Evolutionary conservation across 2,329 filamentous ascomycete genomes (phyloP).

Genomic region (Colletotrichum brevisporum): DNA sequence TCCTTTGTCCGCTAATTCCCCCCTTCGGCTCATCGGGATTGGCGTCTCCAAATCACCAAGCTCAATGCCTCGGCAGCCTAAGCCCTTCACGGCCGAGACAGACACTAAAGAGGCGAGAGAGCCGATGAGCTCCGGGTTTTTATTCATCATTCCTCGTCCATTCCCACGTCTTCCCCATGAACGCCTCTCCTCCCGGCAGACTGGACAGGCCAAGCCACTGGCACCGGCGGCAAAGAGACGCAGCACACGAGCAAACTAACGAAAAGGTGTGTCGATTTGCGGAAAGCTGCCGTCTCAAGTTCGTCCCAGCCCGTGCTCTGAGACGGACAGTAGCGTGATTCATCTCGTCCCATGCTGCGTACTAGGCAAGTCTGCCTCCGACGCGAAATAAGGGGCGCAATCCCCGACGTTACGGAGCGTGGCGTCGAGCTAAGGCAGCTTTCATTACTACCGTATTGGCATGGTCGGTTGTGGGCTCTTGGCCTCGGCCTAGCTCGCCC

Average conservation of each 20-base stretch:
- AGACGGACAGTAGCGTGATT: too few relatives aligned
- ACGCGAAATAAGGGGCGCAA: neutral
- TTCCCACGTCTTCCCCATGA: too few relatives aligned
- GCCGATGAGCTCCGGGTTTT: too few relatives aligned
- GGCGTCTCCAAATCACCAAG: neutral
- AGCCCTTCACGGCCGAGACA: constrained; percentile 2
- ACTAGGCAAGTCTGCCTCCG: neutral
- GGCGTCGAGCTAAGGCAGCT: constrained; percentile 14
- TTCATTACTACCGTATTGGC: constrained; percentile 5
- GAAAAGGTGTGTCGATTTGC: too few relatives aligned
- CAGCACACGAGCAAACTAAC: too few relatives aligned
- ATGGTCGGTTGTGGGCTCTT: constrained; percentile 16
- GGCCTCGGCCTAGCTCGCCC: constrained; percentile 12
- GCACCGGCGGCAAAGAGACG: too few relatives aligned
- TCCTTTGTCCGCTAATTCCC: constrained; percentile 1
- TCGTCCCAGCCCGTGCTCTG: too few relatives aligned
- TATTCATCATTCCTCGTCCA: too few relatives aligned
- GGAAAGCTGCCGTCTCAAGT: too few relatives aligned
- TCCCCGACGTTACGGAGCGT: constrained; percentile 20
- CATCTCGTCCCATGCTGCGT: neutral
- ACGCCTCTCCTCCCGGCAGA: too few relatives aligned
- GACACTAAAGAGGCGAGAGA: too few relatives aligned
- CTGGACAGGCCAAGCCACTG: too few relatives aligned
- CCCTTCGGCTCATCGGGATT: constrained; percentile 4
- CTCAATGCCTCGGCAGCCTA: constrained; percentile 4